Percentiles rank a stretch among this genome's conserved stretches.
These are phyloP conservation scores for Nakazawaea siamensis DNA, from an alignment of 805 yeast species.

Conservation along the genomic window DNA sequence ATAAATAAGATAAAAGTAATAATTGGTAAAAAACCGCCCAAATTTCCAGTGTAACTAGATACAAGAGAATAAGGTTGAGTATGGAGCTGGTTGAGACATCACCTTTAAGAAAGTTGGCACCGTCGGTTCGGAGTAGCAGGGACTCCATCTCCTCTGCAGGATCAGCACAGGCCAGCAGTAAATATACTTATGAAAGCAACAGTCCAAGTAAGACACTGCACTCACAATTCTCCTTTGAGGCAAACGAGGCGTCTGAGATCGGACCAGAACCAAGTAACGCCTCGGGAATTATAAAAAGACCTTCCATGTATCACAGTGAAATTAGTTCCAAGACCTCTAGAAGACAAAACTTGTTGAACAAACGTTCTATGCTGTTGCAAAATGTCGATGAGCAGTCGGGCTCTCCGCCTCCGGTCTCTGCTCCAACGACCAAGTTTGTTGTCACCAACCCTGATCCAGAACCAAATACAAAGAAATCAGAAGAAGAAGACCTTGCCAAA, in stretches of 20 bases:
- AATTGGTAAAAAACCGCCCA: no score
- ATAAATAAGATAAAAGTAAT: no score
- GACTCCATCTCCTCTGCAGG: no score
- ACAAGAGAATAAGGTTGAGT: no score
- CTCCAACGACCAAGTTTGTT: constrained; percentile 4
- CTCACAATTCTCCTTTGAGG: no score
- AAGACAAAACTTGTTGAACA: constrained; percentile 8
- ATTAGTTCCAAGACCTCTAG: constrained; percentile 1
- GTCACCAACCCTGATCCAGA: constrained; percentile 10
- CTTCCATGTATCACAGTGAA: constrained; percentile 10
- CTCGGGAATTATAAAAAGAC: constrained; percentile 4
- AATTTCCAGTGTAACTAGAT: no score
- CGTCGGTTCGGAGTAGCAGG: background rate
- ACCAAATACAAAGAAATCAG: background rate
- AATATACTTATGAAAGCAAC: no score
- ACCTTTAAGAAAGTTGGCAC: background rate
- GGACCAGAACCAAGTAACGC: background rate
- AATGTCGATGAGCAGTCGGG: constrained; percentile 4
- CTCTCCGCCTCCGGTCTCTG: background rate
- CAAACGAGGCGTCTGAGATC: no score
- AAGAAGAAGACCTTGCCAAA: constrained; percentile 6
- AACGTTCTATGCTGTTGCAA: constrained; percentile 4
- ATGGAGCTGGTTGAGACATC: background rate
- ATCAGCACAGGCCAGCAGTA: no score
- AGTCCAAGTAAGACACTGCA: no score